Base-by-base conservation (phyloP, 192 early-diverging fungal genomes). In the Phlyctochytrium bullatum region DNA sequence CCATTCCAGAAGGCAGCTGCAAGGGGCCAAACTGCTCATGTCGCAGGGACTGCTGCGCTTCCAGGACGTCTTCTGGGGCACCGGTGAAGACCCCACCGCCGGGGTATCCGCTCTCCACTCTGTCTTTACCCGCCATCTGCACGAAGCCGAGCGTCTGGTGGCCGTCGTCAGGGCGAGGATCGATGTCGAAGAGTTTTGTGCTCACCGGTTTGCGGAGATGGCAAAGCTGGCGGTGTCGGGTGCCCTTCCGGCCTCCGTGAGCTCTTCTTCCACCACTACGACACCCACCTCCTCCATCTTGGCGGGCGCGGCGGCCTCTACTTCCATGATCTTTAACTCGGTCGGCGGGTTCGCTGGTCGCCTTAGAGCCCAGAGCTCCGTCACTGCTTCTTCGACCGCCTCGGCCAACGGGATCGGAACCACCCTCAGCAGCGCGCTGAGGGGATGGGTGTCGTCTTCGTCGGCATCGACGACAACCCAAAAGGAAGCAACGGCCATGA, bases 41-140 rank as follows among this genome's bases (percentile, higher is more conserved):
- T n/a, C n/a, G n/a, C 54, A 57, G 54, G 54, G 54, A 14, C 54
- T 74, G 51, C 63, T 68, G 27, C n/a, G 66, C n/a, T 74, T 74
- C 59, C 66, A 74, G 3, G 72, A 74, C 36, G 47, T 53, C 66
- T 74, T 74, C 40, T 74, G 72, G 72, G 72, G 72, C 56, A 64
- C 62, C 29, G 72, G 62, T 60, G 62, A 63, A 33, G 57, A 62
- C 58, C 54, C 54, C 4, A 68, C 72, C 25, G 60, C 25, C 6
- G 72, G 72, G 14, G 72, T 74, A 30, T 33, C 61, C 53, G 34
- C 61, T 6, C 66, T 74, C 20, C 66, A 69, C 50, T 27, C 24
- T 10, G 36, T 74, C 24, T 74, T 74, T 57, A 16, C 30, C 33
- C 60, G 61, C 52, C 72, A 74, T 58, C 72, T 74, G 31, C 34